Evolutionary conservation across 108 stramenopile species (phyloP).

Genomic region (Pseudonitzschia multiseries): DNA sequence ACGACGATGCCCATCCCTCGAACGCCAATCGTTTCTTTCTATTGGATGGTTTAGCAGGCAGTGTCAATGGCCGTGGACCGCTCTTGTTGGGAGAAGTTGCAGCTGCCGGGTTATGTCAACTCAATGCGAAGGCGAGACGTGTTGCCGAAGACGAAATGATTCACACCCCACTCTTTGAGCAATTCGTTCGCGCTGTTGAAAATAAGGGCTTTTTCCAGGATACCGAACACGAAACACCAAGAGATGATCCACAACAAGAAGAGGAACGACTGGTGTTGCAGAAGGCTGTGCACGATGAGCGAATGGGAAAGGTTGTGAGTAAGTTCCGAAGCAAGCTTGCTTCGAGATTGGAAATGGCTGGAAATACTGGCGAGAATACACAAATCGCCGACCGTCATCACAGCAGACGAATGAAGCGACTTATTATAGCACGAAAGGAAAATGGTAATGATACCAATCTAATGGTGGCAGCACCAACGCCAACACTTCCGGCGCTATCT

Average conservation of each 20-base stretch:
- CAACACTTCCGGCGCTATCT: not conserved
- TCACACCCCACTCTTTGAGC: constrained; percentile 63
- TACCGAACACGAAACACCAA: constrained; percentile 46
- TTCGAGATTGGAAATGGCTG: constrained; percentile 38
- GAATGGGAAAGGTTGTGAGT: constrained; percentile 75
- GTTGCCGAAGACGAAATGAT: constrained; percentile 74
- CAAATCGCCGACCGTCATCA: constrained; percentile 27
- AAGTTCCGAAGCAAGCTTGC: constrained; percentile 86
- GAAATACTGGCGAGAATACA: not conserved
- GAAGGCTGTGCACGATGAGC: constrained; percentile 64
- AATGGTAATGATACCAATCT: not conserved
- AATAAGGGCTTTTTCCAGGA: constrained; percentile 82
- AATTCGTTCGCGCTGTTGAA: constrained; percentile 71
- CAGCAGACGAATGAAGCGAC: constrained; percentile 29
- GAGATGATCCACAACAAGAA: constrained; percentile 35
- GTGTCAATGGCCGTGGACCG: constrained; percentile 41
- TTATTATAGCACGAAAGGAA: constrained; percentile 7
- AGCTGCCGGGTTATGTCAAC: constrained; percentile 51
- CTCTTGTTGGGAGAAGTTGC: constrained; percentile 61
- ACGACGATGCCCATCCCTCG: constrained; percentile 74
- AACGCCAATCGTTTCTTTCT: constrained; percentile 76
- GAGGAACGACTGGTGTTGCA: constrained; percentile 29
- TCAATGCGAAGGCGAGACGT: constrained; percentile 55
- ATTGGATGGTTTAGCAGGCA: constrained; percentile 64
- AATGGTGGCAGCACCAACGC: too few relatives aligned